Base-by-base conservation (phyloP, 2,329 filamentous ascomycete genomes). In the Aspergillus nomiae region DNA sequence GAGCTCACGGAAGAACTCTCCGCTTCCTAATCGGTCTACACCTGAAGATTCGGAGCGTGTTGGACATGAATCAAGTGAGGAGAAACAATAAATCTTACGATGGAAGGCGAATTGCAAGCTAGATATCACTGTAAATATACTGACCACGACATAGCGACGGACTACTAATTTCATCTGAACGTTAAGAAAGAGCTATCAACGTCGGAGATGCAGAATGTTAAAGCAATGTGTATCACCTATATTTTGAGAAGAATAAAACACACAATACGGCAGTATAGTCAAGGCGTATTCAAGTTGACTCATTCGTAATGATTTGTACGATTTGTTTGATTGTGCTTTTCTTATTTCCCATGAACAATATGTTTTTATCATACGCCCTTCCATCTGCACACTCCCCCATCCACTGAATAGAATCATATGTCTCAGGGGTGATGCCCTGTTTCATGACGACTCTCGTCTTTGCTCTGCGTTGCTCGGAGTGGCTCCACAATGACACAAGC, bases 11-110 rank as follows among this genome's bases (percentile, higher is more conserved):
- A 73, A 70, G 41, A 70, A 70, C 21, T 77, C 78, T 3, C 78
- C 78, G 56, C 75, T 78, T 24, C 71, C 79, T 16, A 72, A 62
- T 48, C 71, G 74, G 54, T 71, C 73, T 8, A 68, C 66, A 38
- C 70, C 72, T 8, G 64, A 77, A 72, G 74, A 12, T 71, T 71
- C 16, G 72, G 76, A 65, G 71, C 72, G 7, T 63, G 54, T 46
- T 57, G 66, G 41, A 41, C 48, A 38, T 30, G 32, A 48, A 62
- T 58, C 26, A 63, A 41, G 30, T 46, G 32, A 50, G 28, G 53
- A 53, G 21, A 57, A 57, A 50, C 14, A 4, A 14, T 51, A 10
- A 43, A 43, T n/a, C 7, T 55, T 10, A 30, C 38, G 30, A 50
- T 50, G 41, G 5, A 14, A 46, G 19, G 21, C 34, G 30, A 9